Base-by-base conservation (phyloP, 202 grass and related monocot genomes). In the Brachypodium distachyon region DNA sequence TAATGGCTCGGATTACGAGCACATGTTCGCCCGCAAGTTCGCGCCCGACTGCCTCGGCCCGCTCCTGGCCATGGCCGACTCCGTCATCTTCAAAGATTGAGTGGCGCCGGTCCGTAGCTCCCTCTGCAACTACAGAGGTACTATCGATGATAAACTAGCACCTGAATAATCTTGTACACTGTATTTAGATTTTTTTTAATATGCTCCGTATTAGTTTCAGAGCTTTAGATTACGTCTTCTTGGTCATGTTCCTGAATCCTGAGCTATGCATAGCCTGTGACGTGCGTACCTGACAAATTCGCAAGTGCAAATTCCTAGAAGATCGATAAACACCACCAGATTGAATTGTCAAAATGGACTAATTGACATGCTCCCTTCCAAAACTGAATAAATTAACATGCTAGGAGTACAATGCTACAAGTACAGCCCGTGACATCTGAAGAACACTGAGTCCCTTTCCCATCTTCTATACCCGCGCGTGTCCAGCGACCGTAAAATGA, bases 11-110 rank as follows among this genome's bases (percentile, higher is more conserved):
- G 79, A 74, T 0, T 73, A 81, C 21, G 80, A 80, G 0, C 76
- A 91, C 67, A 88, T 93, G 76, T 97, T 97, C 61, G 94, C 94
- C 2, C 91, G 94, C 65, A 97, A 97, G 78, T 97, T 97, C 77
- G 76, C 87, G 31, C 82, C 61, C 16, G 90, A 91, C 3, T 97
- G 83, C 48, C 86, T 97, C 26, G 74, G 21, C 22, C 90, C 90
- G 5, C 87, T 97, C 77, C 53, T 93, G 64, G 83, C 73, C 71
- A 88, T 97, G 5, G 70, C 90, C 9, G 83, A 93, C 62, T 33
- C 68, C 38, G 81, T 89, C 61, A 74, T 97, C 63, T 93, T 97
- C 77, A 83, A 67, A 19, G 86, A 97, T 71, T 89, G 80, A 84
- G 74, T 17, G 3, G 27, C 4, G 5, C 21, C 68, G 46, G 14